Conservation (phyloP, 2,329 filamentous ascomycete genomes). For the Monilinia polystroma region DNA sequence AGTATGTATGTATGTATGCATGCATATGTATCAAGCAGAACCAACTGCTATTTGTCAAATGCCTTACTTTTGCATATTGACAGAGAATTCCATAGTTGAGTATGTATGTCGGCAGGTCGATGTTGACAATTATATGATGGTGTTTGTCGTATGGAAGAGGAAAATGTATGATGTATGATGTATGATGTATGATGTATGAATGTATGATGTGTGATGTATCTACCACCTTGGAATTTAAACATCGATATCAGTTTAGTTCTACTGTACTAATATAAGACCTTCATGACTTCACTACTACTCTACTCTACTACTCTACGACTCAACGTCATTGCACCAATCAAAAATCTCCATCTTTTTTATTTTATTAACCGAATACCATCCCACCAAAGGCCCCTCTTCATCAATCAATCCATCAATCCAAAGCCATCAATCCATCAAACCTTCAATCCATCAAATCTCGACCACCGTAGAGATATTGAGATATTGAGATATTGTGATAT, state of each 20-base stretch:
- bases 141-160: not conserved
- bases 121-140: not conserved
- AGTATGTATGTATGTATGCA: conserved; percentile 8
- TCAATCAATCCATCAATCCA: not conserved
- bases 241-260: not conserved
- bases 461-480: not conserved
- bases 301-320: too few relatives aligned
- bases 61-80: conserved; percentile 2
- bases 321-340: conserved; percentile 19
- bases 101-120: not conserved
- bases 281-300: too few relatives aligned
- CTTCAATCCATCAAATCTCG: not conserved
- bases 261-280: too few relatives aligned
- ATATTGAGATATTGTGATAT: conserved; percentile 8
- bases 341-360: conserved; percentile 18
- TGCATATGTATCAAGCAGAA: not conserved
- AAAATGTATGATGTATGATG: not conserved
- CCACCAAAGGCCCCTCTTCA: conserved; percentile 22
- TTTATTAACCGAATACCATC: conserved; percentile 21
- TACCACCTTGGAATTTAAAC: conserved; percentile 2
- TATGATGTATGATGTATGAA: too few relatives aligned
- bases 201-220: not conserved
- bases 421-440: too few relatives aligned
- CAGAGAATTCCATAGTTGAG: conserved; percentile 7
- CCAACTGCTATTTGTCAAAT: not conserved